Evolutionary conservation across 768 basidiomycete species (phyloP).

Genomic region (Strobilomyces confusus): DNA sequence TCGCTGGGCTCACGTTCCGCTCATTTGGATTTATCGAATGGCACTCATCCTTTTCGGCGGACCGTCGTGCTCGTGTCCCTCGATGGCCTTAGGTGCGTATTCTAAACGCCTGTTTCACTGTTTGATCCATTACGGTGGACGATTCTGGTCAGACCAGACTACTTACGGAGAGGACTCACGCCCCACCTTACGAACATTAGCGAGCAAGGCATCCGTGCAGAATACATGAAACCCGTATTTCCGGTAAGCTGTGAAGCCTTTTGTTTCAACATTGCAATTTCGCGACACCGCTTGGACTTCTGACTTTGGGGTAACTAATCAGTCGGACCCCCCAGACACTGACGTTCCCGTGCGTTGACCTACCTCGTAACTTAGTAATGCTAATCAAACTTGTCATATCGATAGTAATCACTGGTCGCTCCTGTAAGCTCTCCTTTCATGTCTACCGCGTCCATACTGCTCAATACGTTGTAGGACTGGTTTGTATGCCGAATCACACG

Average conservation of each 20-base stretch:
- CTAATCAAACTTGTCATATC: not conserved
- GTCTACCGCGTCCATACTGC: not conserved
- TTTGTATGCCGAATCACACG: slow-evolving; percentile 81
- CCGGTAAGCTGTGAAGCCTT: slow-evolving; percentile 49
- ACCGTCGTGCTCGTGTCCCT: slow-evolving; percentile 85
- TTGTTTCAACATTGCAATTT: not conserved
- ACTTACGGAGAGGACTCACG: slow-evolving; percentile 74
- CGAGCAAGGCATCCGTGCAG: slow-evolving; percentile 72
- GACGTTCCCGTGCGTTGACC: slow-evolving; percentile 73
- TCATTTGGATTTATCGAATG: slow-evolving; percentile 51
- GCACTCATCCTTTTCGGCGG: slow-evolving; percentile 71
- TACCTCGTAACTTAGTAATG: not conserved
- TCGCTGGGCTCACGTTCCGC: not conserved
- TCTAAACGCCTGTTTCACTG: not conserved
- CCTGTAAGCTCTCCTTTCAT: slow-evolving; percentile 50
- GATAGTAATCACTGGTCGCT: slow-evolving; percentile 83
- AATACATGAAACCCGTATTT: slow-evolving; percentile 78
- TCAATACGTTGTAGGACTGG: slow-evolving; percentile 58
- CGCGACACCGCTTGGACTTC: too few relatives aligned
- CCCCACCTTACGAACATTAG: slow-evolving; percentile 74
- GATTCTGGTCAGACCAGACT: slow-evolving; percentile 54
- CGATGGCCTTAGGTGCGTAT: slow-evolving; percentile 53
- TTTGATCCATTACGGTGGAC: not conserved
- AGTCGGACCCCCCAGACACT: slow-evolving; percentile 49
- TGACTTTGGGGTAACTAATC: not conserved